phyloP scores from a whole-genome alignment of 2,329 filamentous ascomycete species.

The Fusarium guadeloupense region DNA sequence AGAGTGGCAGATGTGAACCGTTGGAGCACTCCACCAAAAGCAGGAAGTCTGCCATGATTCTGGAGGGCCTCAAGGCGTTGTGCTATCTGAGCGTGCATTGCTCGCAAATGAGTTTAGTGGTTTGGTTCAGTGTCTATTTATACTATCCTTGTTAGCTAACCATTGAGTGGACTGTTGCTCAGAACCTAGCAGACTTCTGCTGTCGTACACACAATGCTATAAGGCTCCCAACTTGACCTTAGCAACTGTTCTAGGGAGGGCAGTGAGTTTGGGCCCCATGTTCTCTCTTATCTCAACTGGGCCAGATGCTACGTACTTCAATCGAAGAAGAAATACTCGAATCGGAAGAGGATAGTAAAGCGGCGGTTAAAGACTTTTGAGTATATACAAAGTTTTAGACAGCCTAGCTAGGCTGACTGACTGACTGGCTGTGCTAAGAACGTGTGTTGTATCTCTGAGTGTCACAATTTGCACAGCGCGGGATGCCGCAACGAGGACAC shows the following conservation, averaged over 20 bases:
- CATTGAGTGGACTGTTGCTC: neutral
- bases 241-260: too few species aligned
- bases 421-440: neutral
- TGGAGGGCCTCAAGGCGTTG: neutral
- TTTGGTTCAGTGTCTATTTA: neutral
- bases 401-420: too few species aligned
- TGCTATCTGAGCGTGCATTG: neutral
- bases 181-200: neutral
- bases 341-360: too few species aligned
- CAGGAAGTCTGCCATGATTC: neutral
- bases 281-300: too few species aligned
- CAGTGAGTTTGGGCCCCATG: too few species aligned
- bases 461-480: conserved; percentile 28
- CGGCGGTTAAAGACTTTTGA: too few species aligned
- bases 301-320: too few species aligned
- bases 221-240: too few species aligned
- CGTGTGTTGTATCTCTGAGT: conserved; percentile 20
- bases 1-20: neutral
- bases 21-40: neutral
- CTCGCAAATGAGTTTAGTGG: neutral
- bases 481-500: conserved; percentile 20
- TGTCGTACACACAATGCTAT: too few species aligned
- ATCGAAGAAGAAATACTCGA: too few species aligned
- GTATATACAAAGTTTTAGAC: too few species aligned
- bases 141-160: neutral